A percentile compares a stretch with the other conserved stretches of the same genome.
These are phyloP conservation scores for Priceomyces fermenticarens DNA, from an alignment of 805 yeast genomes.

Conservation along the genomic window DNA sequence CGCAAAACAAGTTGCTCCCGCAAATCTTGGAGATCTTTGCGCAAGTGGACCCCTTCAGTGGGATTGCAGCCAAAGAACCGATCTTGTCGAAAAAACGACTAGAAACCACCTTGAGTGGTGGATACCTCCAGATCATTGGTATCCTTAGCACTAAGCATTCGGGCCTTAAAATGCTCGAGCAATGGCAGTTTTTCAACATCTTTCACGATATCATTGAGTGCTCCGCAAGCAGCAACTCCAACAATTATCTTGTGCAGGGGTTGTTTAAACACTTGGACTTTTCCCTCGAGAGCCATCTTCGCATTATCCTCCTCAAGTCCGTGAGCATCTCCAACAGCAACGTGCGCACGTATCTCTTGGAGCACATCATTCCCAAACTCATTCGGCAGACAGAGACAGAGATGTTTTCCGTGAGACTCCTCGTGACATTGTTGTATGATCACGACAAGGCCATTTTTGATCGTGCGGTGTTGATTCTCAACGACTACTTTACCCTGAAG, in stretches of 20 bases:
- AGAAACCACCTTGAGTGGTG: slow-evolving; percentile 62
- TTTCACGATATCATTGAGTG: slow-evolving; percentile 65
- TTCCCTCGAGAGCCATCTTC: slow-evolving; percentile 58
- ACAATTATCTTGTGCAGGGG: slow-evolving; percentile 53
- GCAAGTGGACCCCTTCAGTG: slow-evolving; percentile 77
- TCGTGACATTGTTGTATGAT: slow-evolving; percentile 72
- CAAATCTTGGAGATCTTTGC: slow-evolving; percentile 89
- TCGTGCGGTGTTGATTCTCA: slow-evolving; percentile 18
- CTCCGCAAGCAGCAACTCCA: slow-evolving; percentile 23
- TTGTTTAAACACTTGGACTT: slow-evolving; percentile 64
- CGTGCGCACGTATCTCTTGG: slow-evolving; percentile 58
- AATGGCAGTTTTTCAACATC: slow-evolving; percentile 84
- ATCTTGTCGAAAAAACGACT: slow-evolving; percentile 61
- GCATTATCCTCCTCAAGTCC: slow-evolving; percentile 64
- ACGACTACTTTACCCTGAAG: slow-evolving; percentile 14
- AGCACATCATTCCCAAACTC: slow-evolving; percentile 43
- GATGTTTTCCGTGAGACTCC: slow-evolving; percentile 48
- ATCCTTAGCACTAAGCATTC: slow-evolving; percentile 54
- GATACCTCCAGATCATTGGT: slow-evolving; percentile 79
- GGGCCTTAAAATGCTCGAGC: slow-evolving; percentile 69
- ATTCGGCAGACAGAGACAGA: slow-evolving; percentile 33
- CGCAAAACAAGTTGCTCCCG: slow-evolving; percentile 74
- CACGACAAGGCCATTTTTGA: slow-evolving; percentile 31
- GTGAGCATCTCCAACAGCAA: slow-evolving; percentile 51
- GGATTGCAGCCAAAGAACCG: slow-evolving; percentile 70